Conservation (phyloP, 805 yeast genomes). For the Lipomyces kockii region DNA sequence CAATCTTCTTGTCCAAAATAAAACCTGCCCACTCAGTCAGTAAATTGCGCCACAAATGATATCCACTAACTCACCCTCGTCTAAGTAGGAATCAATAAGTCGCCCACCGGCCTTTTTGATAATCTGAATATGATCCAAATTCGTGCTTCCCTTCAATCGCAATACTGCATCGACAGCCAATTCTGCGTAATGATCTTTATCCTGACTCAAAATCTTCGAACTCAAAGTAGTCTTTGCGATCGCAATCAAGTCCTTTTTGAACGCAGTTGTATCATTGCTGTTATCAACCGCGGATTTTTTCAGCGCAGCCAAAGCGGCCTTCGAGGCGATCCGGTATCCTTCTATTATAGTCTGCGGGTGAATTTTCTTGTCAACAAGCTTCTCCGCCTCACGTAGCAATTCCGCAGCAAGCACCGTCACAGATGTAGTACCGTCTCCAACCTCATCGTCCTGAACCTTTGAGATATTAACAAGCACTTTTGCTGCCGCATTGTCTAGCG, state of each 20-base stretch:
- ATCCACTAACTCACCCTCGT: conserved; percentile 66
- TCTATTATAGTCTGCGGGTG: conserved; percentile 98
- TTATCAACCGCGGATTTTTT: conserved; percentile 77
- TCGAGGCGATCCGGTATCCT: conserved; percentile 88
- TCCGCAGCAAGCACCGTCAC: conserved; percentile 96
- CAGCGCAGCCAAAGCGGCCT: conserved; percentile 82
- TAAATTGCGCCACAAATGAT: not conserved
- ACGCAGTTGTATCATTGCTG: conserved; percentile 58
- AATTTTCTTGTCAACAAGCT: conserved; percentile 85
- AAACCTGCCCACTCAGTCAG: conserved; percentile 47
- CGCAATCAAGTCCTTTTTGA: conserved; percentile 75
- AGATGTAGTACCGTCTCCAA: conserved; percentile 98
- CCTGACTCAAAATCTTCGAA: conserved; percentile 93
- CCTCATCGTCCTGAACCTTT: conserved; percentile 96
- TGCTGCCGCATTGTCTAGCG: conserved; percentile 97
- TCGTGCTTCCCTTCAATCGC: conserved; percentile 82
- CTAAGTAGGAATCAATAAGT: conserved; percentile 87
- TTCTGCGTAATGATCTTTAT: conserved; percentile 83
- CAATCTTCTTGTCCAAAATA: conserved; percentile 87
- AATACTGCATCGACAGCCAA: conserved; percentile 94
- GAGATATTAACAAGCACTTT: conserved; percentile 92
- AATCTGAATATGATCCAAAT: conserved; percentile 89
- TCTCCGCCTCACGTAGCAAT: conserved; percentile 91
- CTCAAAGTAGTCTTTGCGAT: conserved; percentile 94
- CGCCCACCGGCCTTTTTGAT: conserved; percentile 94